A percentile compares a stretch with the other conserved stretches of the same genome.
phyloP scores from a whole-genome alignment of 371 early-diverging fungal species.

The Actinomucor elegans region DNA sequence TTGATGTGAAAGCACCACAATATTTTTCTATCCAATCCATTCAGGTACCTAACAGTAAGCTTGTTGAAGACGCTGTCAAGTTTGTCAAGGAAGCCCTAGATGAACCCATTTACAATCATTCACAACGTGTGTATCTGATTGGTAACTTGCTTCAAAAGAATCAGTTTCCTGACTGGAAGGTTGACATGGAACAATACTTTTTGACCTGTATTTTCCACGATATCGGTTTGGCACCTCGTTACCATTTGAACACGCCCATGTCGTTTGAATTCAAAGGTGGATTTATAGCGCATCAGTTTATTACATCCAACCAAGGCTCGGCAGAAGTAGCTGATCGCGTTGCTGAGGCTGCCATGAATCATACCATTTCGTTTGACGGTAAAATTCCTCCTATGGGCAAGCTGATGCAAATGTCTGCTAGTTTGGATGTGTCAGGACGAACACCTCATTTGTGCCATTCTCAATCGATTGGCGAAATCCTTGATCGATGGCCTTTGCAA shows the following conservation, averaged over 20 bases:
- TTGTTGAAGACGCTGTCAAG: background rate
- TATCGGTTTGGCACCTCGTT: background rate
- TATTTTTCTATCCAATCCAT: background rate
- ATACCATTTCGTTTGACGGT: background rate
- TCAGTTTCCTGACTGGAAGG: conserved; percentile 2
- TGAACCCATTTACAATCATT: background rate
- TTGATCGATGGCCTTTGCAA: background rate
- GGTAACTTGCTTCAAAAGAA: background rate
- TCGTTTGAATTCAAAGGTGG: background rate
- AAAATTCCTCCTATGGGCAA: background rate
- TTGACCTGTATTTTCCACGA: background rate
- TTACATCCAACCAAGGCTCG: background rate
- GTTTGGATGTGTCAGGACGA: background rate
- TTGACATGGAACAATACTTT: background rate
- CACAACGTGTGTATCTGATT: background rate
- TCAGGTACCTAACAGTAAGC: background rate
- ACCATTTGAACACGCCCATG: conserved; percentile 1
- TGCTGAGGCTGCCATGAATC: background rate
- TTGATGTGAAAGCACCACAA: background rate
- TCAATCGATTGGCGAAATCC: background rate
- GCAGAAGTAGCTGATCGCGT: background rate
- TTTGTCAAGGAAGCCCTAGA: background rate
- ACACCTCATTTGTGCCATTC: background rate
- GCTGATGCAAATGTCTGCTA: background rate
- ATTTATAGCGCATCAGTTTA: background rate